Base-by-base conservation (phyloP, 106 monocot genomes). In the Acorus gramineus region DNA sequence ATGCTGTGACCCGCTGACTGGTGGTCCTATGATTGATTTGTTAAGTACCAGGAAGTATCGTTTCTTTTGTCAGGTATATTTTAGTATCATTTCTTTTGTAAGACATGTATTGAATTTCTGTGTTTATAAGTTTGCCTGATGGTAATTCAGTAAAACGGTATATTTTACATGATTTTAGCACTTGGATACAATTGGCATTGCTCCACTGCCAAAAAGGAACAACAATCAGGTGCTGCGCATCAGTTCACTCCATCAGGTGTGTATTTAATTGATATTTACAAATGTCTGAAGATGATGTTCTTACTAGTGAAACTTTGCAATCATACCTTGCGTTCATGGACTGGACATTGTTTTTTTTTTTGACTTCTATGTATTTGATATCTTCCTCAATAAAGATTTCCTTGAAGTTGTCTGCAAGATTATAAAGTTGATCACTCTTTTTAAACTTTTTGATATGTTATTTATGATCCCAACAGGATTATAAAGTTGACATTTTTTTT, bases 211-310 rank as follows among this genome's bases (percentile, higher is more conserved):
- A 65, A 85, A 83, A 71, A 82, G 95, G 58, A 81, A 46, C 55
- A 74, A 56, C 53, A 85, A 79, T 73, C 95, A 86, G 65, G 69
- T 78, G 68, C 85, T 96, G 59, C 79, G 95, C 47, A 83, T 91
- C 42, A 90, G 90, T 70, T 77, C 82, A 11, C 90, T 96, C 10
- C 95, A 96, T 82, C 87, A 96, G 95, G 95, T 91, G 75, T 58
- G n/a, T 55, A 4, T 55, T 10, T 11, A 2, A 55, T n/a, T 4
- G 11, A 13, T 55, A 4, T 11, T 55, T 10, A 11, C 55, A 55
- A 11, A 11, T 55, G 55, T 28, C 28, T 28, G 28, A 28, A 28
- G 28, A 28, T 0, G 28, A 28, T 28, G 28, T 28, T 28, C 28
- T 28, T 28, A 28, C 28, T 28, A 28, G 28, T 28, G 28, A 28